Percentiles rank a stretch among this genome's conserved stretches.
Evolutionary conservation across 495 filamentous ascomycete genomes (phyloP).

Genomic region (Lepidopterella palustris): DNA sequence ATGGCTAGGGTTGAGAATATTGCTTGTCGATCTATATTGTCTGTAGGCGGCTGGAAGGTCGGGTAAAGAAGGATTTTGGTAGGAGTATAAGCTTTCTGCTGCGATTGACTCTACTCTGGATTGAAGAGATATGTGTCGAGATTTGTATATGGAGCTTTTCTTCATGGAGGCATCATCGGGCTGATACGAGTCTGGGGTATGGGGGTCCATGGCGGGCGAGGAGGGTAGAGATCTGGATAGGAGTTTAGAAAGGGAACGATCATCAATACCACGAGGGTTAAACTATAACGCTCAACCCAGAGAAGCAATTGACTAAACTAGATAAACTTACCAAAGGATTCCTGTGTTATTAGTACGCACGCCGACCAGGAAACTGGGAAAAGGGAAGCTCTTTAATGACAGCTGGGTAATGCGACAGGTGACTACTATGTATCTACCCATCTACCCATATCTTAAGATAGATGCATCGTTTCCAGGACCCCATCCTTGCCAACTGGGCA

Average conservation of each 20-base stretch:
- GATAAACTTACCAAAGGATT: neutral
- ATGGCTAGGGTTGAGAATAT: constrained; percentile 11
- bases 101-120: constrained; percentile 27
- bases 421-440: neutral
- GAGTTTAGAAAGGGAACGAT: neutral
- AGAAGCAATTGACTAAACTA: neutral
- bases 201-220: neutral
- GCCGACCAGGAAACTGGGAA: neutral
- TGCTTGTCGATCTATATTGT: constrained; percentile 5
- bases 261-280: too few relatives aligned
- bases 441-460: neutral
- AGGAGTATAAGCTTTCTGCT: constrained; percentile 15
- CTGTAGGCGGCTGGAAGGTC: constrained; percentile 15
- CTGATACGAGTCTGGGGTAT: neutral
- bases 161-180: neutral
- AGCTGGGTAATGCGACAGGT: neutral
- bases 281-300: too few relatives aligned
- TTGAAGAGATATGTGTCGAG: constrained; percentile 29
- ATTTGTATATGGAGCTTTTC: constrained; percentile 19
- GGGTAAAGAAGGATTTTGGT: neutral
- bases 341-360: neutral
- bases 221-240: neutral
- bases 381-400: neutral
- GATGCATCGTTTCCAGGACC: neutral
- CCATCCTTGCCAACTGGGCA: too few relatives aligned